Percentiles rank a stretch among this genome's conserved stretches.
These are phyloP conservation scores for Saitozyma podzolica DNA, from an alignment of 768 basidiomycete species.

Conservation along the genomic window DNA sequence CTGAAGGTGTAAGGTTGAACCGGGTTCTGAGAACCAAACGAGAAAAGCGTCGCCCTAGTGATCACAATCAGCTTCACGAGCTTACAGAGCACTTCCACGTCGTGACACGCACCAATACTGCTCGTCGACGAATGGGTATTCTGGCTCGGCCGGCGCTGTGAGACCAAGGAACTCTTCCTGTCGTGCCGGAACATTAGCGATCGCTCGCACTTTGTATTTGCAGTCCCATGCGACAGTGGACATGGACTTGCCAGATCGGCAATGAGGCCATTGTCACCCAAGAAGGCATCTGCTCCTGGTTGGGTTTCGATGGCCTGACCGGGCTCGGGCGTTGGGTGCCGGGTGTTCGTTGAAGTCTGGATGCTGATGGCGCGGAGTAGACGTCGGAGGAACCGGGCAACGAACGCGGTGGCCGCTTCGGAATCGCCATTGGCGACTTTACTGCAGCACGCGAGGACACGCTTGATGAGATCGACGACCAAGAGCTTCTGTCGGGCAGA, in stretches of 20 bases:
- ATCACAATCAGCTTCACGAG: too few species aligned
- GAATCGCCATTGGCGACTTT: not conserved
- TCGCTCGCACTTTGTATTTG: not conserved
- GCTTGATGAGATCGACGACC: not conserved
- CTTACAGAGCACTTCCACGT: too few species aligned
- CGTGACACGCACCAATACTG: not conserved
- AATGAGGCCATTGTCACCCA: not conserved
- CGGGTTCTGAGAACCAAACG: too few species aligned
- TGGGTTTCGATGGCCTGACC: too few species aligned
- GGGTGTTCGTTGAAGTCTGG: too few species aligned
- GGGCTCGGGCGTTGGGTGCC: too few species aligned
- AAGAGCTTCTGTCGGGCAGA: not conserved
- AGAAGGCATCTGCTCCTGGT: not conserved
- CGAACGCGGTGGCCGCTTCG: not conserved
- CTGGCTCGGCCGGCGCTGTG: not conserved
- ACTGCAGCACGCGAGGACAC: not conserved
- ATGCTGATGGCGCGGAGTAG: too few species aligned
- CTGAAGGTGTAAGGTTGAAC: too few species aligned
- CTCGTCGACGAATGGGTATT: not conserved
- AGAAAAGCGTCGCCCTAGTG: too few species aligned
- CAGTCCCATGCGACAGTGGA: not conserved
- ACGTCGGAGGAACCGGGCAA: not conserved
- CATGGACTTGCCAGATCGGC: not conserved
- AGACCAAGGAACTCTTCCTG: slow-evolving; percentile 2
- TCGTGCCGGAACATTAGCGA: not conserved